A percentile compares a stretch with the other conserved stretches of the same genome.
Conservation (phyloP, 305 asterid species). For the Fraxinus floribunda region DNA sequence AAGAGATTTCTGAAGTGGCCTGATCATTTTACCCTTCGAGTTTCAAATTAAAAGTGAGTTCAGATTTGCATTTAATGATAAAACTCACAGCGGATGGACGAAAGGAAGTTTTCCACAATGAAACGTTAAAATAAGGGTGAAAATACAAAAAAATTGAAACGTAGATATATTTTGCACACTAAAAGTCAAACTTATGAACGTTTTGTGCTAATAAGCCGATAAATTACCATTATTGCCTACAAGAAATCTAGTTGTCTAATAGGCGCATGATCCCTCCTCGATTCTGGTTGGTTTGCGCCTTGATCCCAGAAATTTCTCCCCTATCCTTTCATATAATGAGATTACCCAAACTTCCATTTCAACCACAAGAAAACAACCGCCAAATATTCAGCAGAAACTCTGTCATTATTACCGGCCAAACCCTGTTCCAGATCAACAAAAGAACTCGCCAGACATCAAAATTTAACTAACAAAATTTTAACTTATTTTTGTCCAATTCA, state of each 20-base stretch:
- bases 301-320: background rate
- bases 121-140: too few relatives aligned
- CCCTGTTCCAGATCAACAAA: background rate
- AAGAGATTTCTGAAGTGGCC: too few relatives aligned
- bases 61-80: too few relatives aligned
- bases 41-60: too few relatives aligned
- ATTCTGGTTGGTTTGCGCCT: background rate
- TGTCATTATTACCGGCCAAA: background rate
- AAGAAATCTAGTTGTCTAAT: background rate
- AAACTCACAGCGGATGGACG: too few relatives aligned
- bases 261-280: background rate
- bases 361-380: background rate
- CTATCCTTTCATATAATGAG: background rate
- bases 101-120: too few relatives aligned
- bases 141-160: too few relatives aligned
- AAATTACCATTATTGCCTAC: background rate
- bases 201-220: too few relatives aligned
- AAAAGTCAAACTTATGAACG: too few relatives aligned
- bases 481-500: background rate
- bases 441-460: background rate
- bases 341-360: background rate
- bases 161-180: too few relatives aligned
- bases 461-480: too few relatives aligned
- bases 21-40: too few relatives aligned
- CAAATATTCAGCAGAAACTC: background rate